A percentile compares a stretch with the other conserved stretches of the same genome.
phyloP scores from a whole-genome alignment of 1,284 basidiomycete genomes.

The Rhodotorula sp. region DNA sequence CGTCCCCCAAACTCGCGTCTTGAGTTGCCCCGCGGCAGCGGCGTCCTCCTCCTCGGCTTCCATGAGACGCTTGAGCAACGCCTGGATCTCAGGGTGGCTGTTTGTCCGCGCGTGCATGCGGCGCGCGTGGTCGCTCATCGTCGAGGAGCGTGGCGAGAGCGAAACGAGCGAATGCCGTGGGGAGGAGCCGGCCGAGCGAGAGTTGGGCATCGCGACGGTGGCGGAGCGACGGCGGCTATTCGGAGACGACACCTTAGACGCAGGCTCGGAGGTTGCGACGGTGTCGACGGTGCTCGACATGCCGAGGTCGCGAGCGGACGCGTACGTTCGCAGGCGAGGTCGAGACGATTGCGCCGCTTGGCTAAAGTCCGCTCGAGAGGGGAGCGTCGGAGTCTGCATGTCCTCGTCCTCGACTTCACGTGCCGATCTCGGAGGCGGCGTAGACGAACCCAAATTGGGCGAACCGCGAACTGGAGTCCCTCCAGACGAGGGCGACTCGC shows the following conservation, averaged over 20 bases:
- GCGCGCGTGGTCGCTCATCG: background rate
- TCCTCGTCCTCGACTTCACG: background rate
- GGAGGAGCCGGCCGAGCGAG: background rate
- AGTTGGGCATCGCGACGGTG: background rate
- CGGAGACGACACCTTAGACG: background rate
- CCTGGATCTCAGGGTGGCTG: conserved; percentile 33
- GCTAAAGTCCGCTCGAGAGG: background rate
- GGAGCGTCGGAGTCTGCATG: background rate
- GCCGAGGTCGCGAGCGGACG: conserved; percentile 35
- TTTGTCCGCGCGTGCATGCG: conserved; percentile 17
- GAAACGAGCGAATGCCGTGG: background rate
- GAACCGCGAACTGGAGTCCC: background rate
- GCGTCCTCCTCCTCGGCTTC: conserved; percentile 16
- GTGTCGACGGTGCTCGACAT: conserved; percentile 14
- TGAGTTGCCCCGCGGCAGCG: conserved; percentile 1
- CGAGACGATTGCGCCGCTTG: background rate
- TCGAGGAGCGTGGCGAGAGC: conserved; percentile 1
- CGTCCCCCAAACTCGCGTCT: conserved; percentile 24
- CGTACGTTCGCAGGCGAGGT: conserved; percentile 32
- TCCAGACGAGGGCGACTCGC: background rate
- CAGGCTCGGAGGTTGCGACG: background rate
- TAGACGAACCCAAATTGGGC: background rate
- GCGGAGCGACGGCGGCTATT: conserved; percentile 14
- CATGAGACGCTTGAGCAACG: conserved; percentile 13
- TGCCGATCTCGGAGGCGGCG: background rate